Percentiles rank a stretch among this genome's conserved stretches.
These are phyloP conservation scores for Exserohilum turcica DNA, from an alignment of 2,329 filamentous ascomycete genomes.

Conservation along the genomic window DNA sequence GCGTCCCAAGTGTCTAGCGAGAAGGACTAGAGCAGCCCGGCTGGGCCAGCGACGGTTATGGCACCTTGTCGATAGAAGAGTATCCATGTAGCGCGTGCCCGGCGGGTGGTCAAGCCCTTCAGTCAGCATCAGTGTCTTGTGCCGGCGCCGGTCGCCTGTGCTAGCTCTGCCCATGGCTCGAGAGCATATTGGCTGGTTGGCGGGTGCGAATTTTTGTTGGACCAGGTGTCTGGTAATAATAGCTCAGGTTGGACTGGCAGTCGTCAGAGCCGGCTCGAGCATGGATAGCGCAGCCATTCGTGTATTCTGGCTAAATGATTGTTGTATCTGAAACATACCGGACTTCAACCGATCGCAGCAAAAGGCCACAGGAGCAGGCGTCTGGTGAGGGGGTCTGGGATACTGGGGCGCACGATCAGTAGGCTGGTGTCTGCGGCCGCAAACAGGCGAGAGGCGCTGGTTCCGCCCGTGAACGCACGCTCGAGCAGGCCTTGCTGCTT, in stretches of 20 bases:
- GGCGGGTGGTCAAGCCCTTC: not conserved
- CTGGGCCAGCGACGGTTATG: slow-evolving; percentile 3
- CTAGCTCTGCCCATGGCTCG: not conserved
- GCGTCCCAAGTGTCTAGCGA: not conserved
- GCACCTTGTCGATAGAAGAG: slow-evolving; percentile 1
- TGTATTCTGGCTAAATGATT: slow-evolving; percentile 18
- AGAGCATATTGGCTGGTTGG: slow-evolving; percentile 3
- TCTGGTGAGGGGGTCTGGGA: not conserved
- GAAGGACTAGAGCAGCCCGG: not conserved
- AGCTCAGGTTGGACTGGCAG: not conserved
- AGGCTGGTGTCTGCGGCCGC: slow-evolving; percentile 10
- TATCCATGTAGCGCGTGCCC: slow-evolving; percentile 1
- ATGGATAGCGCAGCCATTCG: slow-evolving; percentile 4
- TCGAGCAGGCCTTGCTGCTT: slow-evolving; percentile 9
- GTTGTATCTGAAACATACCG: slow-evolving; percentile 15
- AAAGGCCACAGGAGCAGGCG: not conserved
- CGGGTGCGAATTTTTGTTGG: slow-evolving; percentile 1
- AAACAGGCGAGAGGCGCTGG: slow-evolving; percentile 12
- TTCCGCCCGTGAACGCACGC: slow-evolving; percentile 9
- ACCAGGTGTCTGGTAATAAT: slow-evolving; percentile 14
- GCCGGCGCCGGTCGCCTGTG: slow-evolving; percentile 9
- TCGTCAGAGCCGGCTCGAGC: slow-evolving; percentile 1
- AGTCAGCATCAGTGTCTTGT: not conserved
- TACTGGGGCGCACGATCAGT: slow-evolving; percentile 7
- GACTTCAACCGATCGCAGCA: slow-evolving; percentile 12